These are phyloP conservation scores for Lasiosphaeriaceae sp. DNA, from an alignment of 495 filamentous ascomycete species.

Conservation along the genomic window DNA sequence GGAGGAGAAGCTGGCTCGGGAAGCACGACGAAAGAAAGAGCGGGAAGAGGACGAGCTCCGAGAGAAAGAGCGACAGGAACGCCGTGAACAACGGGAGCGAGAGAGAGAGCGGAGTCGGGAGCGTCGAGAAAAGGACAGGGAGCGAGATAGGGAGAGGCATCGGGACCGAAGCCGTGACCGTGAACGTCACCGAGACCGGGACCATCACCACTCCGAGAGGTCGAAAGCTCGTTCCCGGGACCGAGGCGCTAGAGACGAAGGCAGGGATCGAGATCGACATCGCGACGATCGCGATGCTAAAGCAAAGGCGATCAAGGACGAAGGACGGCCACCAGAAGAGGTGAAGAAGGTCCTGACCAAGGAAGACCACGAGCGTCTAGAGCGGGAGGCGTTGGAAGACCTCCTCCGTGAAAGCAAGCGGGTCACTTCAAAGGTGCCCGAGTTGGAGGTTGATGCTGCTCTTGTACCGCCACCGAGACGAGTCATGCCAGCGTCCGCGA, in stretches of 20 bases:
- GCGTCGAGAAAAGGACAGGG: conserved; percentile 49
- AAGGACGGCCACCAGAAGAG: conserved; percentile 31
- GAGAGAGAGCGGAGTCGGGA: conserved; percentile 56
- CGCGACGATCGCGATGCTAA: conserved; percentile 25
- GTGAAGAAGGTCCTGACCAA: conserved; percentile 48
- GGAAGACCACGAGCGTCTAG: conserved; percentile 50
- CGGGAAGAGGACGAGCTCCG: conserved; percentile 57
- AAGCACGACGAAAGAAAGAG: conserved; percentile 55
- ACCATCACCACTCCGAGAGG: conserved; percentile 32
- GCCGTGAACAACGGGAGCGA: conserved; percentile 54
- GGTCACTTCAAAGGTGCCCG: conserved; percentile 39
- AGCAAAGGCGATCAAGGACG: conserved; percentile 11
- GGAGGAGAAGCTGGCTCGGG: conserved; percentile 55
- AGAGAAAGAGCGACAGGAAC: conserved; percentile 52
- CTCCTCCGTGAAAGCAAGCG: conserved; percentile 52
- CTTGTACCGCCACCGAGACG: conserved; percentile 52
- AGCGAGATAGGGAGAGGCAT: conserved; percentile 32
- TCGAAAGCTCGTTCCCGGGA: conserved; percentile 35
- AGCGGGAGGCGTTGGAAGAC: conserved; percentile 52
- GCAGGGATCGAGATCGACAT: conserved; percentile 29
- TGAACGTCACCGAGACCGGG: conserved; percentile 23
- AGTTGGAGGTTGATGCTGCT: conserved; percentile 50
- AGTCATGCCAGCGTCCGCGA: conserved; percentile 50
- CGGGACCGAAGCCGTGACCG: conserved; percentile 30
- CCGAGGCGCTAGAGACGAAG: conserved; percentile 22